A percentile compares a stretch with the other conserved stretches of the same genome.
These are phyloP conservation scores for Trichoderma asperelloides DNA, from an alignment of 495 filamentous ascomycete genomes.

Conservation along the genomic window DNA sequence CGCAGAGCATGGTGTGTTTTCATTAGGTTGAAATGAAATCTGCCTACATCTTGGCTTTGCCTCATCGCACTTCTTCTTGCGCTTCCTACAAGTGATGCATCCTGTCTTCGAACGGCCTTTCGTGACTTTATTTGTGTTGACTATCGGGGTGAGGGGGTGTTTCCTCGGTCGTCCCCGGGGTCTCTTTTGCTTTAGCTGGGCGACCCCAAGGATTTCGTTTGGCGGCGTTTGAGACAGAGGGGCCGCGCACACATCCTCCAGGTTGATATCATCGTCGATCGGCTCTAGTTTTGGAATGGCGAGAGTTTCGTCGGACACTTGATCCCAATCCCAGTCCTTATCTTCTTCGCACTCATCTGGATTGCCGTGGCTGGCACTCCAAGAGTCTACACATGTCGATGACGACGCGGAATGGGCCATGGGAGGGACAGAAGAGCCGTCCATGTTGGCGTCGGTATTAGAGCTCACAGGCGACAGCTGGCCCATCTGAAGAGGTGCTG, in stretches of 20 bases:
- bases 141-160: conserved; percentile 53
- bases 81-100: conserved; percentile 81
- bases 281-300: conserved; percentile 38
- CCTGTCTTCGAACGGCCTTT: conserved; percentile 92
- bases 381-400: conserved; percentile 21
- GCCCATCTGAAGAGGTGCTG: conserved; percentile 28
- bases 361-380: conserved; percentile 24
- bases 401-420: conserved; percentile 25
- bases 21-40: conserved; percentile 16
- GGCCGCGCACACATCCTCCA: conserved; percentile 37
- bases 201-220: conserved; percentile 10
- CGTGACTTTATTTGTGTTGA: conserved; percentile 52
- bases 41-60: conserved; percentile 74
- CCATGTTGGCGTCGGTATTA: conserved; percentile 30
- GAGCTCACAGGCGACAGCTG: conserved; percentile 44
- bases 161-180: conserved; percentile 78
- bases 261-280: conserved; percentile 36
- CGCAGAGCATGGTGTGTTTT: not conserved
- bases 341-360: conserved; percentile 21
- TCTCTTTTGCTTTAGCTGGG: conserved; percentile 39
- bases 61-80: conserved; percentile 98
- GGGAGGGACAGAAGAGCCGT: conserved; percentile 22
- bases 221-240: conserved; percentile 23
- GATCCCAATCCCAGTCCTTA: conserved; percentile 31
- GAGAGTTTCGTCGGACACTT: conserved; percentile 25